Base-by-base conservation (phyloP, 257 asterid species). In the Solanum chaucha region DNA sequence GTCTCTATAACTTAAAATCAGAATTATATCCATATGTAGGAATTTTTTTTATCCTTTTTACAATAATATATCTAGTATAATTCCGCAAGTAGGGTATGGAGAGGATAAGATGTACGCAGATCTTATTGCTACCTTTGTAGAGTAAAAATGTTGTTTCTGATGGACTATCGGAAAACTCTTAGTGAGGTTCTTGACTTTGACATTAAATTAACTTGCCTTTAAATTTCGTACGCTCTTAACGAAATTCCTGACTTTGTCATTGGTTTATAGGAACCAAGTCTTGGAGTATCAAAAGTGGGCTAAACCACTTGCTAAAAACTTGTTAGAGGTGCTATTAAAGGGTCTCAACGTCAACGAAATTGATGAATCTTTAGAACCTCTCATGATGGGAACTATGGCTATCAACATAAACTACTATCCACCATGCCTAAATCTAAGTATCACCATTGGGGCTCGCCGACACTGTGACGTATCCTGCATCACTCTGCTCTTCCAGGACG, bases 401-500 rank as follows among this genome's bases (percentile, higher is more conserved):
- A 61, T 88, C 72, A 88, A 28, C 88, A 90, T 93, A 36, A 86
- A 90, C 87, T 77, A 90, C 73, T 92, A 93, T 59, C 94, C 96
- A 24, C 77, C 32, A 12, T 93, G 94, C 64, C 95, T 95, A 4
- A 86, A 90, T 89, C 95, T 94, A 8, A 88, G 91, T 65, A 89
- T 92, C 22, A 91, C 90, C 28, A 85, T 91, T 10, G 96, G 96
- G 86, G 89, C 88, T 4, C 91, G 91, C 14, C 87, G 85, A 12
- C 96, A 93, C 61, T 87, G 94, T 5, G 94, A 93, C 46, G 12
- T 92, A 28, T 89, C 94, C 1, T 88, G 92, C 8, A 89, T 93
- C 11, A 91, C 94, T 1, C 17, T 92, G 82, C 92, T 93, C 73
- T 92, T 93, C 73, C 96, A 93, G 86, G 95, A 93, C 2, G 94